Conservation (phyloP, 805 yeast genomes). For the Candida ponderosae region DNA sequence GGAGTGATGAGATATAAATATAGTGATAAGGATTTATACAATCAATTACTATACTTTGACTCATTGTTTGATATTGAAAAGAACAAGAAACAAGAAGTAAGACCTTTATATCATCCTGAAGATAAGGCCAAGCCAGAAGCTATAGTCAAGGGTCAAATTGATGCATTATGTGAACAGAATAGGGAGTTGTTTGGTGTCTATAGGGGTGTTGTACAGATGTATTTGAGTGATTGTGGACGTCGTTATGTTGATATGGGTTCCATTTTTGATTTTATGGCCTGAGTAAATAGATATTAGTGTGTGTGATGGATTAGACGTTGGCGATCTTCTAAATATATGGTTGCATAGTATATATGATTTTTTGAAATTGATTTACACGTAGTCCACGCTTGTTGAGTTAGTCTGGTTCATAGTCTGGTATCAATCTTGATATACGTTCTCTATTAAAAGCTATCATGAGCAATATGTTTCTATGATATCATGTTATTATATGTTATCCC, state of each 20-base stretch:
- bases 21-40: constrained; percentile 73
- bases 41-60: constrained; percentile 74
- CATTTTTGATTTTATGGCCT: constrained; percentile 60
- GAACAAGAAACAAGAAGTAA: constrained; percentile 49
- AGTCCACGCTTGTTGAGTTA: too few species aligned
- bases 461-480: too few species aligned
- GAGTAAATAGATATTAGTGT: background rate
- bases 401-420: too few species aligned
- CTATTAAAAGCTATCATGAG: too few species aligned
- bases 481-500: too few species aligned
- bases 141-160: constrained; percentile 43
- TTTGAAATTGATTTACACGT: too few species aligned
- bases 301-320: background rate
- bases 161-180: constrained; percentile 76
- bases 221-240: constrained; percentile 76
- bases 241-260: constrained; percentile 80
- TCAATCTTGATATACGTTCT: too few species aligned
- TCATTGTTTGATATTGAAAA: constrained; percentile 77
- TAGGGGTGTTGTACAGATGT: constrained; percentile 57
- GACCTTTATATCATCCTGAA: constrained; percentile 39
- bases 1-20: constrained; percentile 78
- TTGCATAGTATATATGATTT: too few species aligned
- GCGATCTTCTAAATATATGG: too few species aligned
- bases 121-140: constrained; percentile 25
- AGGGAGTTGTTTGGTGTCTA: constrained; percentile 48